These are phyloP conservation scores for Amanita muscaria DNA, from an alignment of 768 basidiomycete species.

Conservation along the genomic window DNA sequence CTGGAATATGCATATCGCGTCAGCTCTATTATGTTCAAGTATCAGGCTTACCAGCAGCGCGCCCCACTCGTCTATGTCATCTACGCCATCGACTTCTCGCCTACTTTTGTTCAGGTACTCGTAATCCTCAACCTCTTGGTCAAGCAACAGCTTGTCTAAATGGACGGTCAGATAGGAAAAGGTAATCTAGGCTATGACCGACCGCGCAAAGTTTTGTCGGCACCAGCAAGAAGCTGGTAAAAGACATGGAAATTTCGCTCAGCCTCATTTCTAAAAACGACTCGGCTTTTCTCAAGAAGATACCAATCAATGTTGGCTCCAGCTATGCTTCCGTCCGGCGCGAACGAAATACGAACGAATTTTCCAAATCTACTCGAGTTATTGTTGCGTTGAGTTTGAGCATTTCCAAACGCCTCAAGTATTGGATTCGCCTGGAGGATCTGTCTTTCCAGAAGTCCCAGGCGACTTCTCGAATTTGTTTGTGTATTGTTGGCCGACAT, in stretches of 20 bases:
- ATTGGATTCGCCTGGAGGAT: conserved; percentile 98
- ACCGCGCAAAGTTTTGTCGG: conserved; percentile 56
- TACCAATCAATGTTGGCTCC: conserved; percentile 99
- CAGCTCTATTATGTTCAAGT: background rate
- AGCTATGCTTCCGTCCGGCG: conserved; percentile 87
- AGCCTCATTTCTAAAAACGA: conserved; percentile 77
- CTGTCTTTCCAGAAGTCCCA: conserved; percentile 89
- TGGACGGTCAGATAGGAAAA: conserved; percentile 2
- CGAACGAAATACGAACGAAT: conserved; percentile 93
- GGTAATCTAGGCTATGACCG: conserved; percentile 13
- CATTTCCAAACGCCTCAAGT: conserved; percentile 96
- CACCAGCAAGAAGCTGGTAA: conserved; percentile 87
- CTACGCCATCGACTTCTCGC: conserved; percentile 89
- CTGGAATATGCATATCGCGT: conserved; percentile 27
- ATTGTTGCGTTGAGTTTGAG: conserved; percentile 96
- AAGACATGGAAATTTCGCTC: conserved; percentile 97
- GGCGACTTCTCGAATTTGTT: conserved; percentile 58
- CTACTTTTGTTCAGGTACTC: conserved; percentile 88
- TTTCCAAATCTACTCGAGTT: conserved; percentile 99
- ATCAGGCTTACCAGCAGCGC: conserved; percentile 49
- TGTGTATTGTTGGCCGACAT: conserved; percentile 33
- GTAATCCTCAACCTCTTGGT: conserved; percentile 69
- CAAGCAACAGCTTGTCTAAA: conserved; percentile 65
- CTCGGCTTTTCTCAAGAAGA: conserved; percentile 92
- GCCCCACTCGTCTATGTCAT: conserved; percentile 86